Conservation (phyloP, 192 early-diverging fungal genomes). For the Dispira simplex region DNA sequence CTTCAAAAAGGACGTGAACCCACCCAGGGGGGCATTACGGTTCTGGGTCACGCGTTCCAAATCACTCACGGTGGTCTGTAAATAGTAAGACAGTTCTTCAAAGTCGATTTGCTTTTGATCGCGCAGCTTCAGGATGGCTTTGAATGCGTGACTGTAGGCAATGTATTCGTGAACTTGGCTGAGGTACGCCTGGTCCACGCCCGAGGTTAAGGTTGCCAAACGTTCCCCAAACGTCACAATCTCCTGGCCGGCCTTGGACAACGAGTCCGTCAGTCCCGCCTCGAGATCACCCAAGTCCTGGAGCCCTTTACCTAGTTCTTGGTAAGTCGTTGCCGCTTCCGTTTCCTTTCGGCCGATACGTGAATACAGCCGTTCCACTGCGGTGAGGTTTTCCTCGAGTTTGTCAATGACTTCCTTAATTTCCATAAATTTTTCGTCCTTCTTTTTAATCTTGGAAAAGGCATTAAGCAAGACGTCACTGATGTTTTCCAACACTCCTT, state of each 20-base stretch:
- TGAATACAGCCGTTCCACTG: conserved; percentile 71
- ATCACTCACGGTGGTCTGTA: conserved; percentile 55
- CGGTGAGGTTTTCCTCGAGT: conserved; percentile 70
- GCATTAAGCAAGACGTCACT: conserved; percentile 77
- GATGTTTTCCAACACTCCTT: conserved; percentile 56
- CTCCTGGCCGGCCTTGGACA: conserved; percentile 61
- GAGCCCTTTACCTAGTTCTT: conserved; percentile 64
- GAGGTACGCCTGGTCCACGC: conserved; percentile 37
- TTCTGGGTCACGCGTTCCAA: conserved; percentile 51
- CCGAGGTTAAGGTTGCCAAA: conserved; percentile 30
- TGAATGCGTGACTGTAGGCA: conserved; percentile 26
- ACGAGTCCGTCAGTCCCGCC: conserved; percentile 60
- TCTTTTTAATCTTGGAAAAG: conserved; percentile 79
- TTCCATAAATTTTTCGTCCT: conserved; percentile 71
- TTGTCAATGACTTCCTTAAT: conserved; percentile 70
- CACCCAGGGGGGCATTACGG: conserved; percentile 19
- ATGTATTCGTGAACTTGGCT: conserved; percentile 75
- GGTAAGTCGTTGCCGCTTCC: conserved; percentile 64
- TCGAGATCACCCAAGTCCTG: conserved; percentile 67
- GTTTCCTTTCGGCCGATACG: conserved; percentile 58
- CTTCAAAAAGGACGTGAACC: conserved; percentile 58
- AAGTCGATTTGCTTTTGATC: conserved; percentile 96
- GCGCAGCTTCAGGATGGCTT: conserved; percentile 56
- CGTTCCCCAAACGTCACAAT: conserved; percentile 34
- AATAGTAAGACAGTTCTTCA: conserved; percentile 69